Evolutionary conservation across 2,329 filamentous ascomycete species (phyloP), one percentile per base, ranked within the genome.

Genomic region (Talaromyces pinophilus): DNA sequence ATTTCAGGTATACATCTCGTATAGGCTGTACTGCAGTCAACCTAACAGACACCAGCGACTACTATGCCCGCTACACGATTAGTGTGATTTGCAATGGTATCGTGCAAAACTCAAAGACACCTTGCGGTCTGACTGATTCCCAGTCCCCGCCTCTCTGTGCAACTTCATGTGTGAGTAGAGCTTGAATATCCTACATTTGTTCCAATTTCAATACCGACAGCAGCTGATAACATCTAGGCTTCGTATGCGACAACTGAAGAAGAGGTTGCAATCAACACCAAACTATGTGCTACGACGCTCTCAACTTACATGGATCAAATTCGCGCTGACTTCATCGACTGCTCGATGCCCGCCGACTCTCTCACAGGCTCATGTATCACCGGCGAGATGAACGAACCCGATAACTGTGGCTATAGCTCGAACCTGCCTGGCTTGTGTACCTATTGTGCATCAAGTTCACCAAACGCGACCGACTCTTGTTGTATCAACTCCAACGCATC

Each of bases 391-490:
- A 99, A 99, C 73, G 93, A 99, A 80, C 88, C 89, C 1, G 79
- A 88, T 6, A 92, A 98, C 75, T 99, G 95, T 78, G 95, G 95
- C 57, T 99, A 90, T 76, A 86, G 85, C 48, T 85, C 87, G 69
- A 90, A 90, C 72, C 77, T 88, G 7, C 80, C 84, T 64, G 93
- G 93, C 2, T 84, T 99, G 42, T 99, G 95, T 81, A 88, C 89
- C 4, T 97, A 95, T 78, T 99, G 95, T 78, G 85, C 87, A 50
- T 84, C 88, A 6, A 94, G 91, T 72, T 93, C 93, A 33, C 87
- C 89, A 69, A 98, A 98, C 79, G 90, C 92, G 10, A 98, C 94
- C 61, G 94, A 98, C 77, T 96, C 93, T 3, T 99, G 95, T 82
- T 99, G 95, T 78, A 90, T 93, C 74, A 92, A 88, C 72, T 88